A percentile compares a stretch with the other conserved stretches of the same genome.
These are phyloP conservation scores for Skeletonema tropicum DNA, from an alignment of 108 stramenopile genomes.

Conservation along the genomic window DNA sequence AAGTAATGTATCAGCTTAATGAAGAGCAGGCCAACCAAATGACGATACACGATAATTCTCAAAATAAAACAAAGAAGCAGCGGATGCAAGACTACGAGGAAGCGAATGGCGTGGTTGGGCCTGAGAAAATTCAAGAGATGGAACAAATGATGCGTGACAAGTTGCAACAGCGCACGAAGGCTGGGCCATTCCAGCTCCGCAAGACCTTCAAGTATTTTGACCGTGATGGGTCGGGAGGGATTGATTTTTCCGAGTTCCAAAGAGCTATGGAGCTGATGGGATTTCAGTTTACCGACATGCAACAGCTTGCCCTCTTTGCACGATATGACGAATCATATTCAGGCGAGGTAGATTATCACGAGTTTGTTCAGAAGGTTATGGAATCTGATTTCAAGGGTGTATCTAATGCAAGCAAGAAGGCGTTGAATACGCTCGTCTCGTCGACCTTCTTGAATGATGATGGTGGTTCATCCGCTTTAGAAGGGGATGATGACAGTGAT, in stretches of 20 bases:
- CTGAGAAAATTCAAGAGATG: slow-evolving; percentile 62
- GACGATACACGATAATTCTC: slow-evolving; percentile 26
- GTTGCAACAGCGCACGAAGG: slow-evolving; percentile 60
- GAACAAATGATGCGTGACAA: slow-evolving; percentile 78
- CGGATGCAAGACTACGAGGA: slow-evolving; percentile 62
- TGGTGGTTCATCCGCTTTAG: slow-evolving; percentile 10
- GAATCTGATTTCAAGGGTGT: slow-evolving; percentile 60
- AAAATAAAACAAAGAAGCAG: slow-evolving; percentile 47
- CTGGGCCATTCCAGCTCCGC: slow-evolving; percentile 67
- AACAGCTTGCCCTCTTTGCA: slow-evolving; percentile 68
- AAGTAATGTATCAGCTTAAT: slow-evolving; percentile 57
- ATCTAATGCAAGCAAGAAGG: slow-evolving; percentile 35
- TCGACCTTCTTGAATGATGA: slow-evolving; percentile 45
- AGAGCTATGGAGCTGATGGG: slow-evolving; percentile 75
- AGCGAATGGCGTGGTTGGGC: slow-evolving; percentile 61
- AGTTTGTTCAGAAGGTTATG: slow-evolving; percentile 67
- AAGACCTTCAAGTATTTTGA: slow-evolving; percentile 76
- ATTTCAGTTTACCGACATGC: slow-evolving; percentile 70
- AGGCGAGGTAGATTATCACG: slow-evolving; percentile 67
- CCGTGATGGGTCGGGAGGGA: slow-evolving; percentile 62
- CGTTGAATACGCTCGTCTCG: slow-evolving; percentile 50
- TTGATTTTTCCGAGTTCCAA: slow-evolving; percentile 68
- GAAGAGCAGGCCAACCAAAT: slow-evolving; percentile 46
- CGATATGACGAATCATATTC: slow-evolving; percentile 62
- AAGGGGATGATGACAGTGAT: slow-evolving; percentile 57